Evolutionary conservation across 2,329 filamentous ascomycete species (phyloP).

Genomic region (Paracamarosporium sp.): DNA sequence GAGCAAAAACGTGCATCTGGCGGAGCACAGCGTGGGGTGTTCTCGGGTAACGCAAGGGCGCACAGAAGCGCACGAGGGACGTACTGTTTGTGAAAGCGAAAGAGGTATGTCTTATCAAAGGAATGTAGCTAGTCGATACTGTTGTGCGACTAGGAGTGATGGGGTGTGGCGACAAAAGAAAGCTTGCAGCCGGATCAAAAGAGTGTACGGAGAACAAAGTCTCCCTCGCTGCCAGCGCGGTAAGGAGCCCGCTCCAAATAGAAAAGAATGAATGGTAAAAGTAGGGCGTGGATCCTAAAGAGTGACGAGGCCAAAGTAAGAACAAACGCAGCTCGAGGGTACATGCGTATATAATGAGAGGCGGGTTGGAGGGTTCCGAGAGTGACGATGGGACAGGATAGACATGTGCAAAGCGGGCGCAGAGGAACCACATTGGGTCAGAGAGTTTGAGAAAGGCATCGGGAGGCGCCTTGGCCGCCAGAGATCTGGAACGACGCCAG

Average conservation of each 20-base stretch:
- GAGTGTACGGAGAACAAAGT: slow-evolving; percentile 48
- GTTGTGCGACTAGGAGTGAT: slow-evolving; percentile 39
- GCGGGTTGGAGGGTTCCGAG: slow-evolving; percentile 38
- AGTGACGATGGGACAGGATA: slow-evolving; percentile 36
- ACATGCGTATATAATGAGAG: slow-evolving; percentile 44
- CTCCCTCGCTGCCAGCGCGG: slow-evolving; percentile 47
- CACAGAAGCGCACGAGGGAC: slow-evolving; percentile 25
- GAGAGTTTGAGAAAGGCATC: slow-evolving; percentile 48
- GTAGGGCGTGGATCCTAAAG: slow-evolving; percentile 42
- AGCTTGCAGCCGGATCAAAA: slow-evolving; percentile 33
- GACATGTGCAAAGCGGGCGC: slow-evolving; percentile 42
- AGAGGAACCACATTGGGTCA: slow-evolving; percentile 43
- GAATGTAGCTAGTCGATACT: slow-evolving; percentile 46
- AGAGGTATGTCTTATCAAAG: slow-evolving; percentile 35
- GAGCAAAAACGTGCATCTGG: slow-evolving; percentile 28
- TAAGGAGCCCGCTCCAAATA: slow-evolving; percentile 49
- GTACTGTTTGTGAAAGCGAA: slow-evolving; percentile 32
- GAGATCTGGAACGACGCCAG: slow-evolving; percentile 48
- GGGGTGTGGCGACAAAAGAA: slow-evolving; percentile 31
- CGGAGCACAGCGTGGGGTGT: slow-evolving; percentile 23
- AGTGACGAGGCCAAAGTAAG: slow-evolving; percentile 49
- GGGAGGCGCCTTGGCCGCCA: slow-evolving; percentile 50
- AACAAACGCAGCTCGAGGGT: slow-evolving; percentile 39
- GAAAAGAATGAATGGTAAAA: slow-evolving; percentile 31
- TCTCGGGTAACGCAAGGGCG: slow-evolving; percentile 36